Conservation (phyloP, 345 rosid species). For the Iberis pinnata region DNA sequence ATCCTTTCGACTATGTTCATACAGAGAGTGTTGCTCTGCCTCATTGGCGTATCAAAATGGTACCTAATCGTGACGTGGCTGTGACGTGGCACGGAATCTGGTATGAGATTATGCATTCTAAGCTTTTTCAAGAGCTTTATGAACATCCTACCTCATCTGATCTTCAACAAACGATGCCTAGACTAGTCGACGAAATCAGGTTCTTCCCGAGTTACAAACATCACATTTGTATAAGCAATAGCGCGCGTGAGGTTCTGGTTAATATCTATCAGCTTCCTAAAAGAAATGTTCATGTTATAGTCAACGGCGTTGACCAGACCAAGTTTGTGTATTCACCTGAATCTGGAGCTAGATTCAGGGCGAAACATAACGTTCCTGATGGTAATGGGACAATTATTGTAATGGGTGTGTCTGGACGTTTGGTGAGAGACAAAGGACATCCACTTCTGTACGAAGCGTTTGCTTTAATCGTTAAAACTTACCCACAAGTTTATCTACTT, state of each 20-base stretch:
- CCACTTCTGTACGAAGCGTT: constrained; percentile 58
- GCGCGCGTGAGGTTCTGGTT: constrained; percentile 50
- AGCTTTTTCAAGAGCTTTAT: constrained; percentile 53
- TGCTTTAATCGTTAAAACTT: constrained; percentile 27
- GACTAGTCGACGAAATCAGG: constrained; percentile 47
- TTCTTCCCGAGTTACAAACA: constrained; percentile 58
- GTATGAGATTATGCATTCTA: constrained; percentile 74
- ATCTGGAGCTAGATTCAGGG: constrained; percentile 37
- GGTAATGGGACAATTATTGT: constrained; percentile 33
- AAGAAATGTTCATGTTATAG: constrained; percentile 56
- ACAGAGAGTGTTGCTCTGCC: constrained; percentile 66
- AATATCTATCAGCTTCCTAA: constrained; percentile 53
- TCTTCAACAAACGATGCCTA: constrained; percentile 58
- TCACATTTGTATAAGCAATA: constrained; percentile 59
- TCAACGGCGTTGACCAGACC: constrained; percentile 61
- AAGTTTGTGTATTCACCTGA: constrained; percentile 38
- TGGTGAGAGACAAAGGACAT: constrained; percentile 48
- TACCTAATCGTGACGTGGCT: constrained; percentile 37
- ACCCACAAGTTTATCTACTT: constrained; percentile 39
- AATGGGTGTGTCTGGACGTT: constrained; percentile 68
- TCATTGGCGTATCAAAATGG: constrained; percentile 50
- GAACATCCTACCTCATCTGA: constrained; percentile 22
- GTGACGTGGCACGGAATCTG: constrained; percentile 79
- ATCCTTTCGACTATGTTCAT: constrained; percentile 55
- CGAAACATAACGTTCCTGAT: constrained; percentile 35